Evolutionary conservation across 805 yeast species (phyloP).

Genomic region (Pachysolen tannophilus): DNA sequence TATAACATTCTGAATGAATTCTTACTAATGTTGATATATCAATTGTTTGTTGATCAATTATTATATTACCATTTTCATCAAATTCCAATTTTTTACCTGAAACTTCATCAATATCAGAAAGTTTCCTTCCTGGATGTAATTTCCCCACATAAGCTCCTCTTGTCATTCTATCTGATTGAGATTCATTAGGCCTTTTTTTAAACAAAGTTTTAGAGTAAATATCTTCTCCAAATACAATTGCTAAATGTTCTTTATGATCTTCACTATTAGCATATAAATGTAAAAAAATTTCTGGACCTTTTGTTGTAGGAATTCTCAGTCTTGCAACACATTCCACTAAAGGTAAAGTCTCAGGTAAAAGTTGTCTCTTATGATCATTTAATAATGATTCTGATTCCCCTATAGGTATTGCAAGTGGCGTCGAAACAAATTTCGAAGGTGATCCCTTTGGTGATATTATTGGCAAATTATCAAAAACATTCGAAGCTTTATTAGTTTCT

Average conservation of each 20-base stretch:
- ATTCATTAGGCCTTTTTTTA: conserved; percentile 52
- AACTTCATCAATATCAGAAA: conserved; percentile 55
- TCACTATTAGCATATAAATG: conserved; percentile 82
- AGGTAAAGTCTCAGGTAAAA: conserved; percentile 55
- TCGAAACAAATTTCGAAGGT: conserved; percentile 20
- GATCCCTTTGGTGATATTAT: conserved; percentile 32
- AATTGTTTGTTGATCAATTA: conserved; percentile 22
- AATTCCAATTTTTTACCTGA: conserved; percentile 30
- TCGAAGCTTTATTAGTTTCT: no score
- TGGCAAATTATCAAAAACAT: conserved; percentile 27
- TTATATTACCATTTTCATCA: conserved; percentile 30
- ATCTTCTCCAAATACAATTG: conserved; percentile 93
- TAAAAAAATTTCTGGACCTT: conserved; percentile 88
- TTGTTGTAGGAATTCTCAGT: conserved; percentile 94
- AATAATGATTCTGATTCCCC: conserved; percentile 2
- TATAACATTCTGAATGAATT: conserved; percentile 95
- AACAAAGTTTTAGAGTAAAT: conserved; percentile 73
- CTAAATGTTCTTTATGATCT: conserved; percentile 91
- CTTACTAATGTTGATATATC: conserved; percentile 60
- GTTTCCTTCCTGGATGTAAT: conserved; percentile 74
- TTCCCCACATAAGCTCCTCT: conserved; percentile 95
- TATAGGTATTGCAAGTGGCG: conserved; percentile 20
- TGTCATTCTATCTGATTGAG: conserved; percentile 94
- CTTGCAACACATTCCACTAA: conserved; percentile 81
- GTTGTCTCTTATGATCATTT: conserved; percentile 23